These are phyloP conservation scores for Kodamaea kakaduensis DNA, from an alignment of 805 yeast species.

Conservation along the genomic window DNA sequence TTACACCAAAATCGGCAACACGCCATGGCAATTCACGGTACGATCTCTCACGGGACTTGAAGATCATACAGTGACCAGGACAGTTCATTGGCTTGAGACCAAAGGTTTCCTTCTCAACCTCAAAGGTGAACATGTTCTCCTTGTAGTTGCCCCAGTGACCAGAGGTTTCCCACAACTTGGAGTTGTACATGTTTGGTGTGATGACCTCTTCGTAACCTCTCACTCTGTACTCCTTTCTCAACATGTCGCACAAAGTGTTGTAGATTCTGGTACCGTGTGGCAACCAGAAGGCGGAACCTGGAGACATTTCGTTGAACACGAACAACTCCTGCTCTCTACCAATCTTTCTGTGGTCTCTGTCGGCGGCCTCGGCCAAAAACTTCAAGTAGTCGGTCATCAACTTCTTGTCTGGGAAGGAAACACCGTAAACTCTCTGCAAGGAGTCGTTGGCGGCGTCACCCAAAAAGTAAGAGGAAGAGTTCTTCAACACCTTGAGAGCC, in stretches of 20 bases:
- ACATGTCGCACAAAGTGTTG: constrained; percentile 74
- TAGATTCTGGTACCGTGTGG: constrained; percentile 99
- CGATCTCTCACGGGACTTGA: constrained; percentile 88
- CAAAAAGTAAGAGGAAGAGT: constrained; percentile 92
- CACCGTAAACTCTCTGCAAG: constrained; percentile 95
- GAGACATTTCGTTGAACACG: constrained; percentile 93
- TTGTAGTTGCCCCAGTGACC: constrained; percentile 99
- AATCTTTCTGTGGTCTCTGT: constrained; percentile 93
- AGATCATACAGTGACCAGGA: constrained; percentile 91
- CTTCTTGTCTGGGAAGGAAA: constrained; percentile 97
- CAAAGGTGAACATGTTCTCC: constrained; percentile 96
- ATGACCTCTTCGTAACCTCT: constrained; percentile 98
- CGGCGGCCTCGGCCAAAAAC: constrained; percentile 92
- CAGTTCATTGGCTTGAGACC: constrained; percentile 95
- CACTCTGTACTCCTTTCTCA: constrained; percentile 80
- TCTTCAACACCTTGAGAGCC: constrained; percentile 89
- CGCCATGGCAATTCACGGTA: constrained; percentile 98
- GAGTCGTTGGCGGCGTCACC: constrained; percentile 94
- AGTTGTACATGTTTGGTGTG: constrained; percentile 97
- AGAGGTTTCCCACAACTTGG: constrained; percentile 97
- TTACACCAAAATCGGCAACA: constrained; percentile 96
- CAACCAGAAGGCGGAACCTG: constrained; percentile 97
- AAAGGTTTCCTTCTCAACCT: constrained; percentile 91
- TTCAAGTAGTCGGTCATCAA: constrained; percentile 91
- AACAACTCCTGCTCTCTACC: constrained; percentile 96